Conservation (phyloP, 116 monocot genomes). For the Cymodocea nodosa region DNA sequence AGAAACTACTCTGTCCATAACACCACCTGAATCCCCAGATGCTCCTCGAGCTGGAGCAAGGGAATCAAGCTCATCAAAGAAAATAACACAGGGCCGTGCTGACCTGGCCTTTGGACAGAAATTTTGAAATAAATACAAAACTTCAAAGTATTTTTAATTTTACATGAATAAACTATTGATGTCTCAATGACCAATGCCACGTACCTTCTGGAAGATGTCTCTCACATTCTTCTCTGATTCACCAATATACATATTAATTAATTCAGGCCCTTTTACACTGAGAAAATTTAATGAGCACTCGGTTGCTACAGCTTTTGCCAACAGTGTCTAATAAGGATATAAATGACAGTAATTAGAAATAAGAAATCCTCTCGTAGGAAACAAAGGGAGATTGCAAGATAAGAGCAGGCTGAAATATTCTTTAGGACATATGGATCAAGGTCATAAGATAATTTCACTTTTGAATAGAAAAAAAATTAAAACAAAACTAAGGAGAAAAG, state of each 20-base stretch:
- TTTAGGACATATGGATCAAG: too few relatives aligned
- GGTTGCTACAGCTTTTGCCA: conserved; percentile 97
- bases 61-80: conserved; percentile 99
- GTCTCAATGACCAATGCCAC: background rate
- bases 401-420: too few relatives aligned
- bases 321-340: conserved; percentile 45
- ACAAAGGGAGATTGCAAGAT: too few relatives aligned
- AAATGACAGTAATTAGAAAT: too few relatives aligned
- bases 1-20: conserved; percentile 95
- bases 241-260: conserved; percentile 98
- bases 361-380: too few relatives aligned
- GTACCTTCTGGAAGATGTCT: conserved; percentile 93
- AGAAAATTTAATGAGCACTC: conserved; percentile 91
- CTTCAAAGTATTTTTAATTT: too few relatives aligned
- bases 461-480: too few relatives aligned
- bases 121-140: background rate
- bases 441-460: too few relatives aligned
- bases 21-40: conserved; percentile 96
- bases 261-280: conserved; percentile 87
- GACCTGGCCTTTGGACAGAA: conserved; percentile 55
- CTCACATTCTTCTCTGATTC: conserved; percentile 99
- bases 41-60: conserved; percentile 97
- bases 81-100: conserved; percentile 96
- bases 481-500: too few relatives aligned
- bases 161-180: background rate